Base-by-base conservation (phyloP, 495 filamentous ascomycete genomes). In the Lasiosphaeriaceae sp. region DNA sequence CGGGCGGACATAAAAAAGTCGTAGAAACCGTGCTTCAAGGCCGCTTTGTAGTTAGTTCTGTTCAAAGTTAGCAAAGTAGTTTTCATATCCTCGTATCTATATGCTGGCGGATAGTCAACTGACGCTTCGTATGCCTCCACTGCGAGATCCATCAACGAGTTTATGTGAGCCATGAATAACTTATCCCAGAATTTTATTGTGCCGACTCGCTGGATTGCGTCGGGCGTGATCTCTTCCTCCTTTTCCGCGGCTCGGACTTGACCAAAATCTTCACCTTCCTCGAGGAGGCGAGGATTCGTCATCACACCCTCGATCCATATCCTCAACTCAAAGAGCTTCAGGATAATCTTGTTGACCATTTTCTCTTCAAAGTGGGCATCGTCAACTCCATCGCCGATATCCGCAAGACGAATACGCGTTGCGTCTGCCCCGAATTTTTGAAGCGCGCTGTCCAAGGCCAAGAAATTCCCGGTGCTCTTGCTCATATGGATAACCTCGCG, bases 351-450 rank as follows among this genome's bases (percentile, higher is more conserved):
- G 68, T 95, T 90, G 39, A 90, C 91, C 48, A 93, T 89, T 55
- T 82, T 80, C 74, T 97, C 92, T 61, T 95, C 91, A 61, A 97
- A 94, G 74, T 97, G 96, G 46, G 92, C 90, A 75, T 97, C 92
- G 59, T 90, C 86, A 49, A 96, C 86, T 54, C 89, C 88, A 72
- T 96, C 92, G 59, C 92, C 91, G 14, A 87, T 90, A 73, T 96
- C 92, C 24, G 92, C 90, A 48, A 97, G 84, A 7, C 90, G 89
- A 58, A 96, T 87, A 26, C 52, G 39, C 9, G 37, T 16, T 1
- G 52, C 52, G 20, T 54, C 52, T 7, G 52, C 90, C 57, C 92
- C 92, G 67, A 88, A 96, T 68, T 96, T 96, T 56, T 86, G 81
- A 17, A 90, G 82, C 3, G 87, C 81, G 50, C 92, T 86, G 57